Evolutionary conservation across 179 eudicot genomes (phyloP).

Genomic region (Sideroxylon spinosum): DNA sequence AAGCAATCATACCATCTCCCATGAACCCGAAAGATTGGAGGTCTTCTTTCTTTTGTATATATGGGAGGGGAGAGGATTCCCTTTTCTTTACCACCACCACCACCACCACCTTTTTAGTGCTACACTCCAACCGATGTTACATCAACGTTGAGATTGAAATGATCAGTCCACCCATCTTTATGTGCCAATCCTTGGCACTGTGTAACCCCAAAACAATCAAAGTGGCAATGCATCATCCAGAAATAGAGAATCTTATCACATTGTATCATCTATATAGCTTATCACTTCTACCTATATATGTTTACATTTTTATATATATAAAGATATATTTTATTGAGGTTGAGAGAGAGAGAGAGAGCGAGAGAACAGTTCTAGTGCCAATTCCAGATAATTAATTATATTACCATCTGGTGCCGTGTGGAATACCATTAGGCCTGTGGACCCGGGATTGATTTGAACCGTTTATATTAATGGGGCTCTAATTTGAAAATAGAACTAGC

Average conservation of each 20-base stretch:
- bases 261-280: constrained; percentile 20
- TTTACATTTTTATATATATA: not conserved
- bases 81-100: not conserved
- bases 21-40: constrained; percentile 10
- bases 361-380: not conserved
- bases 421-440: constrained; percentile 17
- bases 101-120: constrained; percentile 11
- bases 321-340: not conserved
- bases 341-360: not conserved
- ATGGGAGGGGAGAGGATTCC: not conserved
- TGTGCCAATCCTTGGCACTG: constrained; percentile 16
- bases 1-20: not conserved
- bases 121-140: constrained; percentile 4
- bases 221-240: constrained; percentile 6
- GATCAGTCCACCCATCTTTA: not conserved
- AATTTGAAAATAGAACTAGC: not conserved
- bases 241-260: constrained; percentile 20
- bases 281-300: constrained; percentile 11
- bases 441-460: constrained; percentile 15
- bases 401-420: constrained; percentile 13
- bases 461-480: constrained; percentile 12
- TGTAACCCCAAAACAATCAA: not conserved
- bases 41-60: not conserved
- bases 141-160: not conserved
- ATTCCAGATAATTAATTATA: constrained; percentile 1